These are phyloP conservation scores for Pichia membranifaciens DNA, from an alignment of 805 yeast genomes.

Conservation along the genomic window DNA sequence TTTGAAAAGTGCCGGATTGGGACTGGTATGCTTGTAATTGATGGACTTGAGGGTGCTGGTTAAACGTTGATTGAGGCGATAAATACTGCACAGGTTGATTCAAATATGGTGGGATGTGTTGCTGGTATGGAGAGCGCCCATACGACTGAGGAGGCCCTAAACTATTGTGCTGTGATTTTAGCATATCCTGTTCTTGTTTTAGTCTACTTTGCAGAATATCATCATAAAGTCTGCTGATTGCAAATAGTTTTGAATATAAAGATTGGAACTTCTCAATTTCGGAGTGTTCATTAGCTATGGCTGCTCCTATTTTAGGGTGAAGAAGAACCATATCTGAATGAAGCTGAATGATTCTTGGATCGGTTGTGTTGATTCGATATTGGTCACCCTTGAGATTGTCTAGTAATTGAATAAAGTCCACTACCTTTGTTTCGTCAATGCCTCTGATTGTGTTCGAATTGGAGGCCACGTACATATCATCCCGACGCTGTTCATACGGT, in stretches of 20 bases:
- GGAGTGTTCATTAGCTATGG: conserved; percentile 50
- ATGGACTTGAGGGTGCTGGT: conserved; percentile 3
- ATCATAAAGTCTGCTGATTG: conserved; percentile 73
- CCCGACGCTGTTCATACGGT: no score
- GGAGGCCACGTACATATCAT: no score
- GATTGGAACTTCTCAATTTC: conserved; percentile 64
- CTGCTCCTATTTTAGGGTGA: conserved; percentile 63
- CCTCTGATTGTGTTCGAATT: conserved; percentile 41
- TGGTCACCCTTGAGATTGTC: conserved; percentile 34
- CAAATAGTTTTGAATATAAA: conserved; percentile 71
- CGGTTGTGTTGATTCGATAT: conserved; percentile 39
- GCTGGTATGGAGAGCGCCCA: not conserved
- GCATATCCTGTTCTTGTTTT: conserved; percentile 20
- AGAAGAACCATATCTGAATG: conserved; percentile 54
- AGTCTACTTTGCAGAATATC: conserved; percentile 57
- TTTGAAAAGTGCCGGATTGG: not conserved
- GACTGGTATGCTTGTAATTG: conserved; percentile 3
- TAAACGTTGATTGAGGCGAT: conserved; percentile 9
- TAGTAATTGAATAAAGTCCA: conserved; percentile 63
- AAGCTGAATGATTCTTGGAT: conserved; percentile 48
- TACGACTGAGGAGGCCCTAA: not conserved
- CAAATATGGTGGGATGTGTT: not conserved
- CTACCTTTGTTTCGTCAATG: conserved; percentile 64
- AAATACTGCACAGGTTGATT: conserved; percentile 1
- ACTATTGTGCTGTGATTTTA: conserved; percentile 2